Evolutionary conservation across 768 basidiomycete genomes (phyloP), one percentile per base, ranked within the genome.

Genomic region (Lanmaoa rubissima): DNA sequence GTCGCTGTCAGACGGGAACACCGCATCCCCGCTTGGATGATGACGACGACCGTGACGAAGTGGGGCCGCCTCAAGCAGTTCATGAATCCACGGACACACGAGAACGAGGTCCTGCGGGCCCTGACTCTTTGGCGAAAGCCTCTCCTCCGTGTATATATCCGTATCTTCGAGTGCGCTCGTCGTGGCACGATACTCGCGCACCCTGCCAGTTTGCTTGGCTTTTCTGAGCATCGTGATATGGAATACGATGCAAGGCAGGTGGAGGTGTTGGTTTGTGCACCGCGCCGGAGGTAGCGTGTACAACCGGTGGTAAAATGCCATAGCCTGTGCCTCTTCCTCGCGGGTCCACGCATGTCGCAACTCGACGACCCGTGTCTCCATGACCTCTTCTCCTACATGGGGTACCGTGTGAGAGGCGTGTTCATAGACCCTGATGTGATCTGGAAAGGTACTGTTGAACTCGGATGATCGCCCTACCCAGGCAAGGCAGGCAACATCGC

Each of bases 361-460:
- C 2, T 54, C 31, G 7, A 2, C 9, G 16, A 45, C 34, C 44
- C 1, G 48, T 31, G 14, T 55, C 42, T 55, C 59, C 59, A 58
- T 57, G 5, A 48, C 54, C 5, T 44, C 57, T 38, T 32, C 42
- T 16, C 14, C 50, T 21, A 69, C 32, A 38, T n/a, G 41, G 1
- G 53, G n/a, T 11, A 61, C 19, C 11, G 43, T 66, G 3, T 0
- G 48, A 12, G 28, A 24, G 0, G 53, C 28, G 5, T 41, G 42
- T 36, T 53, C 48, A 17, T 66, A 66, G 16, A 57, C 65, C 5
- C 24, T 42, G 43, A 67, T 56, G 11, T 58, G 48, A 19, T 57
- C 49, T 5, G 65, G 65, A 54, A 67, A 60, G 14, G 63, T 32
- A 3, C 60, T 67, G 40, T 67, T 67, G 57, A 60, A 67, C 46